Evolutionary conservation across 108 stramenopile species (phyloP).

Genomic region (Skeletonema grethae): DNA sequence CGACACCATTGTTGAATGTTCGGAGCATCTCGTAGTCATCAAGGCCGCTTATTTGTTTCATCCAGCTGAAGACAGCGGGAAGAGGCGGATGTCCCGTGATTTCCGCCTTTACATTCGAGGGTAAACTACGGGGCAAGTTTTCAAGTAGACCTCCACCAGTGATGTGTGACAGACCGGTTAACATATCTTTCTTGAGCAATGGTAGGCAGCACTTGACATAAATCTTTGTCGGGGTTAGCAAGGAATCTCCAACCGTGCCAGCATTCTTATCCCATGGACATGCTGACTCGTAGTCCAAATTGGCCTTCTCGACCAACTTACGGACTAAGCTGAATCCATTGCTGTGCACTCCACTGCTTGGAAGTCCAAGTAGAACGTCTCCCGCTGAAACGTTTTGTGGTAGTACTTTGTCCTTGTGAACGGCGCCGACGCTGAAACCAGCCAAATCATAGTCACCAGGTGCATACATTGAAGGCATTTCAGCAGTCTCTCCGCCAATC

Average conservation of each 20-base stretch:
- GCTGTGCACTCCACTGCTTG: slow-evolving; percentile 96
- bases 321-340: slow-evolving; percentile 98
- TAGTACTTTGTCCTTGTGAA: slow-evolving; percentile 79
- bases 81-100: slow-evolving; percentile 84
- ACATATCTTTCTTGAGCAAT: slow-evolving; percentile 73
- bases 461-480: slow-evolving; percentile 99
- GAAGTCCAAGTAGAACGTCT: slow-evolving; percentile 91
- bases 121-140: slow-evolving; percentile 95
- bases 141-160: slow-evolving; percentile 97
- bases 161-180: slow-evolving; percentile 96
- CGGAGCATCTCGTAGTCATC: slow-evolving; percentile 93
- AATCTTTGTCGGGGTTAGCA: slow-evolving; percentile 95
- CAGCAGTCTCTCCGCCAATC: slow-evolving; percentile 98
- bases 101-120: slow-evolving; percentile 80
- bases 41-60: slow-evolving; percentile 86
- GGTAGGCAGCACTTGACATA: slow-evolving; percentile 93
- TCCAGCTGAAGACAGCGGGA: slow-evolving; percentile 94
- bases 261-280: slow-evolving; percentile 87
- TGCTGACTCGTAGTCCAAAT: slow-evolving; percentile 77
- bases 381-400: slow-evolving; percentile 84
- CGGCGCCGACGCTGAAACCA: slow-evolving; percentile 98
- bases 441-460: slow-evolving; percentile 97
- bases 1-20: slow-evolving; percentile 98
- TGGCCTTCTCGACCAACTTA: slow-evolving; percentile 87
- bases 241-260: slow-evolving; percentile 84